A percentile compares a stretch with the other conserved stretches of the same genome.
Evolutionary conservation across 2,329 filamentous ascomycete species (phyloP).

Genomic region (Chrysoporthe puriensis): DNA sequence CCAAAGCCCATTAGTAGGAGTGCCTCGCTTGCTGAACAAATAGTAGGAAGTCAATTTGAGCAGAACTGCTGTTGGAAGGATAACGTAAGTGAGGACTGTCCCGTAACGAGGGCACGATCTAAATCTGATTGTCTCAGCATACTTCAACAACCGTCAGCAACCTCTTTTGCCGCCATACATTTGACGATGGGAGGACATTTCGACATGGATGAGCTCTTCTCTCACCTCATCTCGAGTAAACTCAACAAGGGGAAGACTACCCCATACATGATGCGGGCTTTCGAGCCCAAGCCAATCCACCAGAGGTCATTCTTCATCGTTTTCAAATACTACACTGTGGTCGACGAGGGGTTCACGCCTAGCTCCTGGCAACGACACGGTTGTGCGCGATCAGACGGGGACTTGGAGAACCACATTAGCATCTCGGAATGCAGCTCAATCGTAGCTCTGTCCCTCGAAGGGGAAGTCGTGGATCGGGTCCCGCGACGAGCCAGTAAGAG

Average conservation of each 20-base stretch:
- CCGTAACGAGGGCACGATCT: background rate
- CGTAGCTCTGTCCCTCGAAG: constrained; percentile 60
- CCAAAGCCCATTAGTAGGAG: background rate
- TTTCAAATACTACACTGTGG: constrained; percentile 68
- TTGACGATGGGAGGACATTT: constrained; percentile 60
- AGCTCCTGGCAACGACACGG: constrained; percentile 65
- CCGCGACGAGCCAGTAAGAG: constrained; percentile 53
- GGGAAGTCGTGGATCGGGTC: constrained; percentile 53
- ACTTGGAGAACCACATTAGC: constrained; percentile 55
- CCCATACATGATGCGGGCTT: constrained; percentile 57
- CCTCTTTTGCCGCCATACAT: constrained; percentile 63
- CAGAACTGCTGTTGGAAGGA: constrained; percentile 55
- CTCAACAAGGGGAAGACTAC: constrained; percentile 47
- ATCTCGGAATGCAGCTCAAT: constrained; percentile 63
- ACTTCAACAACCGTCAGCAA: constrained; percentile 62
- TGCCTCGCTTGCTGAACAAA: background rate
- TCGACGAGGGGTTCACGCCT: constrained; percentile 58
- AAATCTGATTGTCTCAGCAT: constrained; percentile 44
- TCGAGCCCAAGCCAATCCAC: constrained; percentile 46
- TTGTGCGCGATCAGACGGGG: constrained; percentile 44
- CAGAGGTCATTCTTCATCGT: constrained; percentile 64
- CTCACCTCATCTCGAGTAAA: constrained; percentile 55
- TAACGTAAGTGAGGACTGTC: constrained; percentile 48
- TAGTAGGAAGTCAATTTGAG: constrained; percentile 39
- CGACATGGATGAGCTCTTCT: constrained; percentile 65